phyloP scores from a whole-genome alignment of 2,329 filamentous ascomycete genomes.

The Fusarium solani-melongenae region DNA sequence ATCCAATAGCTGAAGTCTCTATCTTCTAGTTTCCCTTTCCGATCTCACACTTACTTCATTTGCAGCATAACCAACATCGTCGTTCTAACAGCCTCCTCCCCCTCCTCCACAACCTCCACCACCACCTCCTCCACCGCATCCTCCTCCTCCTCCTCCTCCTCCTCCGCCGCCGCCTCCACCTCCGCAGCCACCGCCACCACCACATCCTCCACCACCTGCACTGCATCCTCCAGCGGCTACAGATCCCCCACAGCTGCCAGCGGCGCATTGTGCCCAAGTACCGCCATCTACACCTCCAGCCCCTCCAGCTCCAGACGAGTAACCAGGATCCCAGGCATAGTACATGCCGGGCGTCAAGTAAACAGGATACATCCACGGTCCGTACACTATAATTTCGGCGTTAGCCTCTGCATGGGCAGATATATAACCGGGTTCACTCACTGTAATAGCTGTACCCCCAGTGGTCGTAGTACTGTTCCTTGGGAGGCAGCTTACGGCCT shows the following conservation, averaged over 20 bases:
- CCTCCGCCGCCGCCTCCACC: neutral
- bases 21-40: neutral
- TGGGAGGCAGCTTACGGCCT: constrained; percentile 58
- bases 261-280: constrained; percentile 52
- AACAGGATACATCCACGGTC: constrained; percentile 56
- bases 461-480: constrained; percentile 62
- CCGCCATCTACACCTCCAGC: constrained; percentile 44
- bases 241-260: constrained; percentile 61
- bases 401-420: neutral
- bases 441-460: constrained; percentile 65
- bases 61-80: neutral
- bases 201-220: constrained; percentile 28
- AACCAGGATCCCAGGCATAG: constrained; percentile 56
- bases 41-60: neutral
- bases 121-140: constrained; percentile 18
- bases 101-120: constrained; percentile 5
- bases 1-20: neutral
- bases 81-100: neutral
- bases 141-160: neutral
- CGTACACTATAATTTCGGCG: constrained; percentile 49
- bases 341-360: constrained; percentile 60
- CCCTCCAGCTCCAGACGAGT: constrained; percentile 47
- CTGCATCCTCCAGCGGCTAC: constrained; percentile 54
- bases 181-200: constrained; percentile 15
- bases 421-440: constrained; percentile 13